Base-by-base conservation (phyloP, 169 alveolate genomes). In the Besnoitia besnoiti region DNA sequence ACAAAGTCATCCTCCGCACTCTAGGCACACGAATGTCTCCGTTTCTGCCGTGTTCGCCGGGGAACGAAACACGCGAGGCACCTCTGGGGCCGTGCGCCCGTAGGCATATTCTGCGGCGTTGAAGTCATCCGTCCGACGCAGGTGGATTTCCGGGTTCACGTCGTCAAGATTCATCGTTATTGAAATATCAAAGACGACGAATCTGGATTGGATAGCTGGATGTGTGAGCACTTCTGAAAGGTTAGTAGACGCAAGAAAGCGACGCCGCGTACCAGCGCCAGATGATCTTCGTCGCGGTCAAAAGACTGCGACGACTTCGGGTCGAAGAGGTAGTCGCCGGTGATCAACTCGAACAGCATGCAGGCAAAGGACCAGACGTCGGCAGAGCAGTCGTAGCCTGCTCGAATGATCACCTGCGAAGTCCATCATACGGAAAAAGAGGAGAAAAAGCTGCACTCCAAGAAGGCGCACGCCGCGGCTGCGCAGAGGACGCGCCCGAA, bases 281-380 rank as follows among this genome's bases (percentile, higher is more conserved):
- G 96, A 90, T 97, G 99, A 93, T 98, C 99, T 91, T 98, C 99
- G 93, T 97, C 98, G 79, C 98, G 96, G 46, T 97, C 95, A 90
- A 96, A 97, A 55, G 96, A 97, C 85, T 92, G 90, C 49, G 95
- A 95, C 73, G 95, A 89, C 91, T 98, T 97, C 0, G 99, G 99
- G 91, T 99, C 99, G 95, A 99, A 99, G 67, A 99, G 96, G 76
- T 98, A 98, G 80, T 98, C 99, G 30, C 99, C 99, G 7, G 99
- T 99, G 51, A 98, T 96, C 93, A 98, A 95, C 96, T 99, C 99
- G 96, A 98, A 99, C 50, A 99, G 95, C 97, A 98, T 98, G 93
- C 99, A 99, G 21, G 99, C 99, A 92, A 98, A 97, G 42, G 99
- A 97, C 99, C 99, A 99, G 4, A 99, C 95, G 94, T 99, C 99